Conservation (phyloP, 129 eudicot genomes). For the Tagetes patula region DNA sequence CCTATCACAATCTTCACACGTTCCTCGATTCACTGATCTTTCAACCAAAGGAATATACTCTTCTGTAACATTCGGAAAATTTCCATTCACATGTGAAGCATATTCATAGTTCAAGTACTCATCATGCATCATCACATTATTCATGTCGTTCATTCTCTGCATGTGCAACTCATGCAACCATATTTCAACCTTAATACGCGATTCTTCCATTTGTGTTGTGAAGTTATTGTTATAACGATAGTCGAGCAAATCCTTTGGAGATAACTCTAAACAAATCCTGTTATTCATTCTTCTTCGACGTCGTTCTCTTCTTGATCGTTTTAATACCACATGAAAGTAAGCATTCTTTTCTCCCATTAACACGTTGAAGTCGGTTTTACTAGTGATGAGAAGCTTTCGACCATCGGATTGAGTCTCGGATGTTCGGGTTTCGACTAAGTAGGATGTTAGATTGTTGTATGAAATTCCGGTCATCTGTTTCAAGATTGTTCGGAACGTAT, state of each 20-base stretch:
- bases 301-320: slow-evolving; percentile 40
- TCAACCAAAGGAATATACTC: too few relatives aligned
- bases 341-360: slow-evolving; percentile 30
- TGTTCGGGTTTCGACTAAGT: slow-evolving; percentile 28
- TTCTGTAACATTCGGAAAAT: too few relatives aligned
- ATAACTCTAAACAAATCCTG: neutral
- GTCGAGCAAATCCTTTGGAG: neutral
- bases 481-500: slow-evolving; percentile 38
- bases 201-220: too few relatives aligned
- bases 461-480: slow-evolving; percentile 56
- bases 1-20: slow-evolving; percentile 34
- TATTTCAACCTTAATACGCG: neutral
- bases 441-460: slow-evolving; percentile 48
- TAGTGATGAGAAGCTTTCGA: slow-evolving; percentile 47
- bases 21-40: neutral
- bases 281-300: neutral
- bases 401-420: slow-evolving; percentile 23
- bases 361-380: slow-evolving; percentile 39
- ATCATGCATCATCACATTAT: too few relatives aligned
- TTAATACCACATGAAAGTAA: slow-evolving; percentile 43
- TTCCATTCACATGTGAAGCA: too few relatives aligned
- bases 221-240: too few relatives aligned
- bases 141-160: neutral
- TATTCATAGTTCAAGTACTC: too few relatives aligned
- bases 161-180: neutral